Evolutionary conservation across 371 early-diverging fungal genomes (phyloP).

Genomic region (Zychaea mexicana): DNA sequence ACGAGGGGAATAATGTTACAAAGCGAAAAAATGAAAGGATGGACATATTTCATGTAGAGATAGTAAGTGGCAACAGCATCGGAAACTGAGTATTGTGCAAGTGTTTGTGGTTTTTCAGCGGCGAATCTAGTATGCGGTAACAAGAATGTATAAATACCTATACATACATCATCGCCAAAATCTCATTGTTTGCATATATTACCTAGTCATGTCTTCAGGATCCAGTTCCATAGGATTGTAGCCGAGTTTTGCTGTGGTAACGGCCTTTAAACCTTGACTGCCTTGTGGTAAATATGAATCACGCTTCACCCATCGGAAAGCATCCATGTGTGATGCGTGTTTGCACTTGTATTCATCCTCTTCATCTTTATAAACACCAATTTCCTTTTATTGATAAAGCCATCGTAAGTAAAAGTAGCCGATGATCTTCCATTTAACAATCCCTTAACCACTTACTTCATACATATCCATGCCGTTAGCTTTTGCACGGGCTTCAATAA

Average conservation of each 20-base stretch:
- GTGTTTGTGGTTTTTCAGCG: constrained; percentile 90
- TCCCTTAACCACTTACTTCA: constrained; percentile 30
- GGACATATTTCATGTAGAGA: constrained; percentile 99
- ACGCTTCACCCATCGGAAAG: constrained; percentile 99
- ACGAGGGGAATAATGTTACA: constrained; percentile 99
- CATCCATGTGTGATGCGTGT: constrained; percentile 98
- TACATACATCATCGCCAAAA: too few species aligned
- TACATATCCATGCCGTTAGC: constrained; percentile 85
- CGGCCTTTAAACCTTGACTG: constrained; percentile 97
- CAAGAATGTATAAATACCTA: not conserved
- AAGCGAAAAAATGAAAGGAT: constrained; percentile 99
- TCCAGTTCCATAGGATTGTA: constrained; percentile 99
- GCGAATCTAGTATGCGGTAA: constrained; percentile 68
- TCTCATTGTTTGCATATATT: too few species aligned
- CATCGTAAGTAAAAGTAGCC: not conserved
- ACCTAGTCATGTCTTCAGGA: constrained; percentile 98
- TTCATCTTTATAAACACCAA: constrained; percentile 82
- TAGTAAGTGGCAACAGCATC: constrained; percentile 99
- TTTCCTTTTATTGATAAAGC: constrained; percentile 55
- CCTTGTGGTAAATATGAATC: constrained; percentile 99
- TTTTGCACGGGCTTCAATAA: constrained; percentile 89
- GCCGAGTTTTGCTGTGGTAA: constrained; percentile 96
- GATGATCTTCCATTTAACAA: not conserved
- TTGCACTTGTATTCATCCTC: constrained; percentile 88
- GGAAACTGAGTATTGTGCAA: constrained; percentile 99